A percentile compares a stretch with the other conserved stretches of the same genome.
Evolutionary conservation across 257 asterid species (phyloP).

Genomic region (Jasminum sambac): DNA sequence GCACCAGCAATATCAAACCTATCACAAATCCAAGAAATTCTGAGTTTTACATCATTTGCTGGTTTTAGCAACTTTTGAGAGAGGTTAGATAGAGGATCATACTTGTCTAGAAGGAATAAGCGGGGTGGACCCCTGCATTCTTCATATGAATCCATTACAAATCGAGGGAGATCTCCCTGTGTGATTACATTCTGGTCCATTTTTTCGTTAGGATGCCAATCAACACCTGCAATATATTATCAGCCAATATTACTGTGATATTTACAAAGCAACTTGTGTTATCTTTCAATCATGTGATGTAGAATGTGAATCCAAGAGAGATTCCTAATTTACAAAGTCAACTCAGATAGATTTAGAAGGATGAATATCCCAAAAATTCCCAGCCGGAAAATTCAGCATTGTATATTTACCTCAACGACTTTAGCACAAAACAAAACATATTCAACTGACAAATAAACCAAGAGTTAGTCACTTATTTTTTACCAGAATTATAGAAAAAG

Average conservation of each 20-base stretch:
- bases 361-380: constrained; percentile 13
- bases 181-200: constrained; percentile 67
- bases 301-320: neutral
- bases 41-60: neutral
- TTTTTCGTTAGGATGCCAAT: constrained; percentile 79
- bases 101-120: constrained; percentile 94
- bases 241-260: constrained; percentile 16
- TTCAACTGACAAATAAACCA: constrained; percentile 7
- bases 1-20: constrained; percentile 99
- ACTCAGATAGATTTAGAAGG: constrained; percentile 3
- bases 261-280: constrained; percentile 21
- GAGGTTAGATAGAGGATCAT: constrained; percentile 30
- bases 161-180: constrained; percentile 83
- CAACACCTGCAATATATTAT: constrained; percentile 58
- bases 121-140: constrained; percentile 99
- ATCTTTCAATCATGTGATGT: constrained; percentile 8
- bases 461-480: constrained; percentile 36
- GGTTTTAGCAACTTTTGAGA: neutral
- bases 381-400: neutral
- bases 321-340: neutral
- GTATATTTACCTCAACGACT: neutral
- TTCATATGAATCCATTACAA: constrained; percentile 94
- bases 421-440: neutral
- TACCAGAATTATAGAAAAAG: constrained; percentile 70
- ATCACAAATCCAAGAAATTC: constrained; percentile 15